Evolutionary conservation across 345 rosid species (phyloP).

Genomic region (Eutrema heterophyllum): DNA sequence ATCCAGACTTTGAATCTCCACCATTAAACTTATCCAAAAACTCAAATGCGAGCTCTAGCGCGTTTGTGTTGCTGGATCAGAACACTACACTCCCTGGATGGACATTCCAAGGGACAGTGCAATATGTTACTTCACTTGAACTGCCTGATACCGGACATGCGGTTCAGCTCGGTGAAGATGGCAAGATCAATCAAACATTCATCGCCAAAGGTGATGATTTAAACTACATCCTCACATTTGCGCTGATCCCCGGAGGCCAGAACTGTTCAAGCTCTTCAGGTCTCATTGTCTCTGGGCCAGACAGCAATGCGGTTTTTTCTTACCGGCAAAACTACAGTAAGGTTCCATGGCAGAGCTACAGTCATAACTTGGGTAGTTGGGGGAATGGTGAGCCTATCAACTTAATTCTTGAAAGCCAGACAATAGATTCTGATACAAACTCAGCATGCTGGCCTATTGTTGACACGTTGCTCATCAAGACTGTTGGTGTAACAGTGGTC

Average conservation of each 20-base stretch:
- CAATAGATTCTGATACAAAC: slow-evolving; percentile 35
- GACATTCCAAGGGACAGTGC: slow-evolving; percentile 46
- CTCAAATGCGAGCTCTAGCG: slow-evolving; percentile 18
- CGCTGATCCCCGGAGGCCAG: slow-evolving; percentile 31
- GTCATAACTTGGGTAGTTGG: slow-evolving; percentile 45
- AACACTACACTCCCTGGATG: slow-evolving; percentile 53
- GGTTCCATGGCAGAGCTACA: slow-evolving; percentile 46
- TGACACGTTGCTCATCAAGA: slow-evolving; percentile 40
- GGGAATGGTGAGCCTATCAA: slow-evolving; percentile 37
- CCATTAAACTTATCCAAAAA: slow-evolving; percentile 32
- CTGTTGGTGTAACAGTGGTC: slow-evolving; percentile 23
- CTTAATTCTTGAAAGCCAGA: slow-evolving; percentile 39
- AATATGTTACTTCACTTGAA: slow-evolving; percentile 36
- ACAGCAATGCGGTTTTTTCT: slow-evolving; percentile 35
- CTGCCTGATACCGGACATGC: slow-evolving; percentile 47
- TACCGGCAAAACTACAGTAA: slow-evolving; percentile 33
- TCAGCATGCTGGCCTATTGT: slow-evolving; percentile 55
- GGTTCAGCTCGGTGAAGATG: slow-evolving; percentile 51
- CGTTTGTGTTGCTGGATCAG: slow-evolving; percentile 28
- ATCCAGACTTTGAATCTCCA: slow-evolving; percentile 54
- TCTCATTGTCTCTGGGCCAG: slow-evolving; percentile 43
- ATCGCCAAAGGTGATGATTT: slow-evolving; percentile 27
- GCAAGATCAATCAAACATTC: slow-evolving; percentile 53
- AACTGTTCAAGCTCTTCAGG: slow-evolving; percentile 38
- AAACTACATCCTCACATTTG: slow-evolving; percentile 45